Evolutionary conservation across 2,329 filamentous ascomycete species (phyloP), one percentile per base, ranked within the genome.

Genomic region (Hirsutella rhossiliensis): DNA sequence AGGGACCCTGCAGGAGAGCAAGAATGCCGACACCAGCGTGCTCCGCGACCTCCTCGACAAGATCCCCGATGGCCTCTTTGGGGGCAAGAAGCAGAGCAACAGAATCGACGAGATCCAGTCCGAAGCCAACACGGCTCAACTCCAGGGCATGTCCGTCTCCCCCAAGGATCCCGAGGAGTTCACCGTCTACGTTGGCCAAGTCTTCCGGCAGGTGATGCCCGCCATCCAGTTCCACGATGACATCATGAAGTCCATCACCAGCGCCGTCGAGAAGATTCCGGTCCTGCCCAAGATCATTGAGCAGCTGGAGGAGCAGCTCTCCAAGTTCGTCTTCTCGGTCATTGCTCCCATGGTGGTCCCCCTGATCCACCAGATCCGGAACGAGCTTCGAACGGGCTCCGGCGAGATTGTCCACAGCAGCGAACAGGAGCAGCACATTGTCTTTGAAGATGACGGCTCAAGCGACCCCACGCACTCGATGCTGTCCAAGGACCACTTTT

Each of bases 401-500:
- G 81, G 78, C 2, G 86, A 94, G 62, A 84, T 96, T 55, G 94
- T 96, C 50, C 73, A 86, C 55, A 88, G 82, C 67, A 90, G 85
- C 60, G 75, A 82, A 61, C 77, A 82, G 43, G 83, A 94, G 68
- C 88, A 95, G 66, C 79, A 84, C 56, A 75, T 94, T 52, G 87
- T 96, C 41, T 96, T 95, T 63, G 66, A 84, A 38, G 81, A 96
- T 51, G 82, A 94, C 56, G 49, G 75, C 42, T 84, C 69, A 49
- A 80, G 78, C 18, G 83, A 96, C 56, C 90, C 89, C 0, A 96
- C 89, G 2, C 89, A 96, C 67, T 94, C 87, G 18, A 95, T 95
- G 89, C 70, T 96, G 43, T 88, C 87, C 47, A 96, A 96, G 68
- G 89, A 96, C 56, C 89, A 96, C 64, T 96, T 96, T 62, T 85